Evolutionary conservation across 2,329 filamentous ascomycete species (phyloP), one percentile per base, ranked within the genome.

Genomic region (Peltaster fructicola): DNA sequence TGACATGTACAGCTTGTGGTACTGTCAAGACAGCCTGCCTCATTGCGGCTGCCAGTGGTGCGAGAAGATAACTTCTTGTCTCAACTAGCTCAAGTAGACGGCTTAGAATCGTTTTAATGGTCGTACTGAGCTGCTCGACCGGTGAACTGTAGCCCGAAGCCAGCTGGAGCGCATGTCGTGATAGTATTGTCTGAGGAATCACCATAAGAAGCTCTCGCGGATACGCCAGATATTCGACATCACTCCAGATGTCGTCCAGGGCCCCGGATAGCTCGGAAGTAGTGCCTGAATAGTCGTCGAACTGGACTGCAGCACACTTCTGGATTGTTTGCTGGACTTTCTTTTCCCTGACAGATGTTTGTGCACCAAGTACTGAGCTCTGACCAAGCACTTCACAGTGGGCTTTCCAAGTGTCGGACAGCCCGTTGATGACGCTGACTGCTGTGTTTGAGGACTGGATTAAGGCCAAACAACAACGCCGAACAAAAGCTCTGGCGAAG

Each of bases 211-310:
- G 43, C 2, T 39, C 39, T 30, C 55, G 51, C 8, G 51, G 50
- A 32, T 56, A 60, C 20, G 61, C 57, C 24, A 59, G 50, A 23
- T 53, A 53, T 29, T 60, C 58, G 2, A 57, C 39, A 30, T 61
- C 57, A 15, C 51, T 51, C 55, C 56, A 61, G n/a, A 61, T 40
- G 16, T 47, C 45, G 7, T 49, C 33, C 4, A 52, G 24, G 3
- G 29, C 27, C 8, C 28, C 24, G 3, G 24, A 15, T 13, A 24
- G 22, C 6, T 14, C 11, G 23, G 12, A 4, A 10, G n/a, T 22
- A 16, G 23, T 23, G 8, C 8, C 17, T 18, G 17, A 18, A 8
- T n/a, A n/a, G n/a, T n/a, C n/a, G n/a, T n/a, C n/a, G n/a, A n/a
- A n/a, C n/a, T n/a, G n/a, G n/a, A n/a, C n/a, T n/a, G n/a, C n/a